Evolutionary conservation across 2,329 filamentous ascomycete genomes (phyloP).

Genomic region (Alternaria sp.): DNA sequence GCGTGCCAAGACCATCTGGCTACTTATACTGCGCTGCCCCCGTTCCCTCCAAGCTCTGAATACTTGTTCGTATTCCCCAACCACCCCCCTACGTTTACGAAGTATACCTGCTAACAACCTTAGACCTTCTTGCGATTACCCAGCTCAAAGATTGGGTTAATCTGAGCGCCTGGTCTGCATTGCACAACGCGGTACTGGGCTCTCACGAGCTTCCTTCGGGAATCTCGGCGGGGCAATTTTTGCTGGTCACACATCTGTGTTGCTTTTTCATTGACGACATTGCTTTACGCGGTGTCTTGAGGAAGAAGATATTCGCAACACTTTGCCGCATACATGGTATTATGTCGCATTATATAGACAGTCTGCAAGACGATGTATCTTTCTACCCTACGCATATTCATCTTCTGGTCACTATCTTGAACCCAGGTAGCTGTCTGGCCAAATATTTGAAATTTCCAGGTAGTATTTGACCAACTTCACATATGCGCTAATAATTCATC

Average conservation of each 20-base stretch:
- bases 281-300: slow-evolving; percentile 43
- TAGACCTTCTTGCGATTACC: slow-evolving; percentile 42
- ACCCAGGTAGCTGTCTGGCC: neutral
- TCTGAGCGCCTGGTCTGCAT: slow-evolving; percentile 43
- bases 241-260: slow-evolving; percentile 24
- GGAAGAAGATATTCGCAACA: slow-evolving; percentile 35
- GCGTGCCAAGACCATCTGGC: slow-evolving; percentile 1
- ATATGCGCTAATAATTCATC: slow-evolving; percentile 48
- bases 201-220: slow-evolving; percentile 44
- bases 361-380: neutral
- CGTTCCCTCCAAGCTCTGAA: too few relatives aligned
- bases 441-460: neutral
- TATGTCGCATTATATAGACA: fast-evolving
- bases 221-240: slow-evolving; percentile 43
- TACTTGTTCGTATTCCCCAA: too few relatives aligned
- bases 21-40: too few relatives aligned
- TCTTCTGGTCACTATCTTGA: neutral
- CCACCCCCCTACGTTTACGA: too few relatives aligned
- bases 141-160: slow-evolving; percentile 39
- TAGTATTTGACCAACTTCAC: too few relatives aligned
- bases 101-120: too few relatives aligned
- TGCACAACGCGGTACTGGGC: slow-evolving; percentile 46
- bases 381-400: neutral
- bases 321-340: neutral
- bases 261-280: slow-evolving; percentile 47